phyloP scores from a whole-genome alignment of 345 rosid species.

The Linum tenue region DNA sequence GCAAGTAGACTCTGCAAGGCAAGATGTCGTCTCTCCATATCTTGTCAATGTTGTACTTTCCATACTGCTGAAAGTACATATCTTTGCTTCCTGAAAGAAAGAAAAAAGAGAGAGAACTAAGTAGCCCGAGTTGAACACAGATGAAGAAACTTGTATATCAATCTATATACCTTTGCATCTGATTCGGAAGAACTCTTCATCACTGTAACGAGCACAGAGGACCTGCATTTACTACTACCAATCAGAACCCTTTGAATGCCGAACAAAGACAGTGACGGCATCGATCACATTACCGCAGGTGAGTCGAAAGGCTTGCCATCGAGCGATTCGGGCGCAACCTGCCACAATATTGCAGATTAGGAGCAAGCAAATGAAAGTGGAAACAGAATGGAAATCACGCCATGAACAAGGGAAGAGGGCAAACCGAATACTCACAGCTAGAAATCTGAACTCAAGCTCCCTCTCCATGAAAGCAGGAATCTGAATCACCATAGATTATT shows the following conservation, averaged over 20 bases:
- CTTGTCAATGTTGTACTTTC: constrained; percentile 57
- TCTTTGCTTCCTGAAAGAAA: constrained; percentile 57
- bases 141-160: constrained; percentile 27
- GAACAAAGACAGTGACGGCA: neutral
- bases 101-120: too few species aligned
- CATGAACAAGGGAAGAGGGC: neutral
- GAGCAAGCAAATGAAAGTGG: neutral
- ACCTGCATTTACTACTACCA: constrained; percentile 38
- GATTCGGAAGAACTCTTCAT: constrained; percentile 63
- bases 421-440: constrained; percentile 53
- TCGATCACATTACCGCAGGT: constrained; percentile 46
- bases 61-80: constrained; percentile 56
- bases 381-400: neutral
- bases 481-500: constrained; percentile 22
- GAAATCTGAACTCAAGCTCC: constrained; percentile 78
- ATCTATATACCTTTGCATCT: constrained; percentile 65
- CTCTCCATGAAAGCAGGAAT: constrained; percentile 79
- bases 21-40: constrained; percentile 85
- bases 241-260: neutral
- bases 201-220: constrained; percentile 14
- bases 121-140: neutral
- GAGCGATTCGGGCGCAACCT: constrained; percentile 66
- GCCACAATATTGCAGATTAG: neutral
- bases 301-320: constrained; percentile 52
- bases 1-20: constrained; percentile 82